A percentile compares a stretch with the other conserved stretches of the same genome.
phyloP scores from a whole-genome alignment of 352 stramenopile species.

The Elongisporangium anandrum region DNA sequence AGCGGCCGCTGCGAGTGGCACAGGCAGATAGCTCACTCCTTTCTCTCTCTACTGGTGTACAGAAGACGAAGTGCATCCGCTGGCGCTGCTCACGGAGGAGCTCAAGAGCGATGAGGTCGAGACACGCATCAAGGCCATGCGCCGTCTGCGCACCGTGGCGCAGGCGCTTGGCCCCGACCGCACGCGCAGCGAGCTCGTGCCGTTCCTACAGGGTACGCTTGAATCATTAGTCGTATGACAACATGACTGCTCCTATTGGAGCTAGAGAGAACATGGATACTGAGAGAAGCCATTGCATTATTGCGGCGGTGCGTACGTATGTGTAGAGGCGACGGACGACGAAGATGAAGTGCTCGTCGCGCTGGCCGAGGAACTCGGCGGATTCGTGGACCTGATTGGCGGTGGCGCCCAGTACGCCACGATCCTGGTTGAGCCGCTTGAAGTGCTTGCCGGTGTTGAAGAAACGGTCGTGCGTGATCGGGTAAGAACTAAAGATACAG shows the following conservation, averaged over 20 bases:
- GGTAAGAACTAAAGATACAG: constrained; percentile 9
- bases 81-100: constrained; percentile 91
- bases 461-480: constrained; percentile 92
- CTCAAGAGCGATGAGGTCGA: constrained; percentile 90
- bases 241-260: background rate
- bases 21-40: background rate
- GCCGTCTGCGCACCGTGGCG: constrained; percentile 87
- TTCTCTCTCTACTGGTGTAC: background rate
- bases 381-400: constrained; percentile 88
- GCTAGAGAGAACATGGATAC: constrained; percentile 3
- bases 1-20: background rate
- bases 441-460: constrained; percentile 89
- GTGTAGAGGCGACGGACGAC: constrained; percentile 81
- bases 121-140: constrained; percentile 93
- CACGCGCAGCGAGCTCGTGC: constrained; percentile 80
- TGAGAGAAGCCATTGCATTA: constrained; percentile 4
- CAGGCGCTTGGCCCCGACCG: constrained; percentile 86
- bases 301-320: background rate
- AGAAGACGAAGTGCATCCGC: constrained; percentile 84
- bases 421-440: constrained; percentile 85
- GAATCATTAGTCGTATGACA: no score
- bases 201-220: constrained; percentile 76
- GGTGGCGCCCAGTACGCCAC: constrained; percentile 48
- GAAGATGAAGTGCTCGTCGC: constrained; percentile 93
- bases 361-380: constrained; percentile 86